A percentile compares a stretch with the other conserved stretches of the same genome.
Conservation (phyloP, 768 basidiomycete genomes). For the Neoboletus brunneissimus region DNA sequence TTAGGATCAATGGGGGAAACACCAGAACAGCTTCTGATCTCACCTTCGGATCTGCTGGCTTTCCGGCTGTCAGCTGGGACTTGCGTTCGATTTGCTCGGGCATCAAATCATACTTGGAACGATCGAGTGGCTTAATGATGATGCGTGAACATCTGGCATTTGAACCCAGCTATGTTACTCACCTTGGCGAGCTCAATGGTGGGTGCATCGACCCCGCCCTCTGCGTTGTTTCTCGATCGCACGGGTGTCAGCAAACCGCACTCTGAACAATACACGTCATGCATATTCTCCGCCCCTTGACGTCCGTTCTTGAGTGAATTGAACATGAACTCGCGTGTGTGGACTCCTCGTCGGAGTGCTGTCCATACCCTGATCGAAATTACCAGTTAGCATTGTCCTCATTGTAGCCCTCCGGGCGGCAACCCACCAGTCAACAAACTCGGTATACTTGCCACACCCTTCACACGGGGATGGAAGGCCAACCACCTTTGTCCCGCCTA, state of each 20-base stretch:
- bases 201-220: constrained; percentile 14
- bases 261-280: constrained; percentile 20
- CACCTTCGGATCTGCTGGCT: background rate
- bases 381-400: background rate
- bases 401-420: background rate
- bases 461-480: constrained; percentile 4
- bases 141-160: background rate
- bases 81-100: constrained; percentile 8
- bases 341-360: constrained; percentile 16
- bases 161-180: background rate
- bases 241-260: constrained; percentile 11
- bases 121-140: constrained; percentile 9
- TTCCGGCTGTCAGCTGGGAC: background rate
- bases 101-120: constrained; percentile 12
- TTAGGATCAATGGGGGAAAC: background rate
- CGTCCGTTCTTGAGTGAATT: constrained; percentile 11
- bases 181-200: constrained; percentile 9
- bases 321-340: constrained; percentile 18
- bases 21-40: background rate
- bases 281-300: constrained; percentile 18
- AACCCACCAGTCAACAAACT: constrained; percentile 12
- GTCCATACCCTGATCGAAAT: constrained; percentile 12
- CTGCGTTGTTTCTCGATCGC: constrained; percentile 14
- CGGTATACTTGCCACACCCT: constrained; percentile 18
- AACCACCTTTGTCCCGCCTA: constrained; percentile 14